Base-by-base conservation (phyloP, 805 yeast species). In the Candida berthetii region DNA sequence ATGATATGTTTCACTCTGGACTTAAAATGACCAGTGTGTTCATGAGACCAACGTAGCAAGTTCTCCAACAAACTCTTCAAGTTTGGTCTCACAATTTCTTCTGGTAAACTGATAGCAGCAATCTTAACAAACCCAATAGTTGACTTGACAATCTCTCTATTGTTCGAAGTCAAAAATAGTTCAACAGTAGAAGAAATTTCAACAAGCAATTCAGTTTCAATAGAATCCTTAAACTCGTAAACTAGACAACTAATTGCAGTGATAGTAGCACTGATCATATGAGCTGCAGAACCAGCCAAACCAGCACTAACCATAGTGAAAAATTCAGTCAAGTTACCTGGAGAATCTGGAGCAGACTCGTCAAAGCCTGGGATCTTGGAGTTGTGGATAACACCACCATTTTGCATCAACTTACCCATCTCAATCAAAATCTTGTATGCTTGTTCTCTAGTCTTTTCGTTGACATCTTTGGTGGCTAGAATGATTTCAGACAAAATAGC, bases 281-380 rank as follows among this genome's bases (percentile, higher is more conserved):
- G 96, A 29, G 95, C 91, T 25, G 93, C 76, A 49, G 85, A 82
- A 43, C 96, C 96, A 31, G 93, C 96, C 50, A 95, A 71, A 68
- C 99, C 99, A 24, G 97, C 99, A 62, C 91, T 78, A 25, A 91
- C 83, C 83, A 93, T 87, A 25, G 95, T 88, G 68, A 91, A 87
- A 58, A 72, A 90, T 63, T 90, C 96, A 36, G 80, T 74, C 42
- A 90, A 70, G 16, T 79, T 71, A 8, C 96, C 93, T 9, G 81
- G 68, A 22, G 65, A 67, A 45, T 76, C 76, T n/a, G 85, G 83
- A 24, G 80, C 74, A 7, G 67, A 73, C 7, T 69, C 64, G 37
- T 76, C 89, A 57, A 83, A 74, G 3, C 82, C 86, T 29, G 88
- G 81, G 44, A 85, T 79, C 50, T 72, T 65, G 15, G 80, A 66